Evolutionary conservation across 2,329 filamentous ascomycete species (phyloP).

Genomic region (Alternaria brassicicola): DNA sequence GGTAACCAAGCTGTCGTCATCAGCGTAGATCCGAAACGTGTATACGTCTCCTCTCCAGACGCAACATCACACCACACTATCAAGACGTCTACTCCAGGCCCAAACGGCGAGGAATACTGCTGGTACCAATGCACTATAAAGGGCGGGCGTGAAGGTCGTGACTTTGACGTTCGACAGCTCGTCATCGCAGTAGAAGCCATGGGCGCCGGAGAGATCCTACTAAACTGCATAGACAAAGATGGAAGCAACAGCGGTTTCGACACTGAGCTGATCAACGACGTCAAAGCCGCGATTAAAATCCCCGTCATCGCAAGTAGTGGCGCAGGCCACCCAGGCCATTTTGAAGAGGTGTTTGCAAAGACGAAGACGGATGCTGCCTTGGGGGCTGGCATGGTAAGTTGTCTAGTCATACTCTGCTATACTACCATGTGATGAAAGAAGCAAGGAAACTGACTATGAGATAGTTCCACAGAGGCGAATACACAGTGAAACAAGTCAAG

Average conservation of each 20-base stretch:
- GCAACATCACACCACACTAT: conserved; percentile 78
- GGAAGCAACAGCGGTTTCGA: conserved; percentile 95
- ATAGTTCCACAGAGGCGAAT: conserved; percentile 92
- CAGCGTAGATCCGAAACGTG: conserved; percentile 88
- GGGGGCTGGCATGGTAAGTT: conserved; percentile 83
- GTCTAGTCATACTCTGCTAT: not conserved
- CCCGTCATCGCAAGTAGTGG: conserved; percentile 96
- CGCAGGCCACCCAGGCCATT: conserved; percentile 85
- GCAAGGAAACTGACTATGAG: conserved; percentile 11
- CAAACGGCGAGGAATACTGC: conserved; percentile 78
- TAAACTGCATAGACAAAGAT: conserved; percentile 98
- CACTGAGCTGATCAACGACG: conserved; percentile 84
- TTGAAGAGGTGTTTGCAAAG: conserved; percentile 84
- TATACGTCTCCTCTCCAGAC: conserved; percentile 75
- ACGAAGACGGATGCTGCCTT: conserved; percentile 90
- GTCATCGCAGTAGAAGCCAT: conserved; percentile 90
- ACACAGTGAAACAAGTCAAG: conserved; percentile 93
- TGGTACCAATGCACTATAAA: conserved; percentile 99
- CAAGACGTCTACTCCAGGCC: conserved; percentile 71
- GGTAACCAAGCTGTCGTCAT: conserved; percentile 97
- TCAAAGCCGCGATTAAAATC: conserved; percentile 85
- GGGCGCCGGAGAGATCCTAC: conserved; percentile 90
- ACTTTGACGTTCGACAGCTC: conserved; percentile 90
- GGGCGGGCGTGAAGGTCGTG: conserved; percentile 90
- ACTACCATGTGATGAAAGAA: not conserved